phyloP scores from a whole-genome alignment of 768 basidiomycete genomes.

The Dendrothele bispora region DNA sequence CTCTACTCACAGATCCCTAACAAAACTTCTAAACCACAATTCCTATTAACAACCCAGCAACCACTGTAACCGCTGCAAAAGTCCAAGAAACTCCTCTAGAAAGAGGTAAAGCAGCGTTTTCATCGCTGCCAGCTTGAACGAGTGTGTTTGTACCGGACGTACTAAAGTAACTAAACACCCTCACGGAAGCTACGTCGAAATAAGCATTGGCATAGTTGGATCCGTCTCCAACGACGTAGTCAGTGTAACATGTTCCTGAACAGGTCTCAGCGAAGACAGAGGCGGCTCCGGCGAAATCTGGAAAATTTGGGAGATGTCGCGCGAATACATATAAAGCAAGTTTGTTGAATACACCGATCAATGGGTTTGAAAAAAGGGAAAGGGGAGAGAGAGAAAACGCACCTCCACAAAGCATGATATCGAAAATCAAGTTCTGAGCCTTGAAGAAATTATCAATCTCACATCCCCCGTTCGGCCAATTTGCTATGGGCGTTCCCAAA shows the following conservation, averaged over 20 bases:
- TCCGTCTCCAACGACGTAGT: constrained; percentile 65
- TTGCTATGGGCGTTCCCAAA: constrained; percentile 67
- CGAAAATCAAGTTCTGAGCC: constrained; percentile 67
- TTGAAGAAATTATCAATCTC: constrained; percentile 52
- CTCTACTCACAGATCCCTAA: too few species aligned
- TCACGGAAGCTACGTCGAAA: constrained; percentile 69
- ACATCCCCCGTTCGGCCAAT: constrained; percentile 64
- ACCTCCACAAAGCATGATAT: constrained; percentile 73
- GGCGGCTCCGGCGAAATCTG: constrained; percentile 52
- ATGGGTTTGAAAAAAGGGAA: constrained; percentile 13
- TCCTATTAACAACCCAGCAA: not conserved
- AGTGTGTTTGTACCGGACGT: constrained; percentile 27
- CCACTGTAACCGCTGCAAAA: too few species aligned
- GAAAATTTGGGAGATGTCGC: too few species aligned
- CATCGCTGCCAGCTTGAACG: not conserved
- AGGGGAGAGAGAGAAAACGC: constrained; percentile 6
- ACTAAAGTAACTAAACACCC: constrained; percentile 51
- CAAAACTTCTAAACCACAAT: too few species aligned
- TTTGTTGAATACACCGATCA: too few species aligned
- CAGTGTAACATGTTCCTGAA: constrained; percentile 64
- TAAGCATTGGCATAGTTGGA: constrained; percentile 65
- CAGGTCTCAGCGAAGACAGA: constrained; percentile 61
- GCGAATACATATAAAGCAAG: too few species aligned
- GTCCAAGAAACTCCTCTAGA: not conserved
- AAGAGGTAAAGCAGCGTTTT: not conserved